These are phyloP conservation scores for Lojkania enalia DNA, from an alignment of 2,329 filamentous ascomycete species.

Conservation along the genomic window DNA sequence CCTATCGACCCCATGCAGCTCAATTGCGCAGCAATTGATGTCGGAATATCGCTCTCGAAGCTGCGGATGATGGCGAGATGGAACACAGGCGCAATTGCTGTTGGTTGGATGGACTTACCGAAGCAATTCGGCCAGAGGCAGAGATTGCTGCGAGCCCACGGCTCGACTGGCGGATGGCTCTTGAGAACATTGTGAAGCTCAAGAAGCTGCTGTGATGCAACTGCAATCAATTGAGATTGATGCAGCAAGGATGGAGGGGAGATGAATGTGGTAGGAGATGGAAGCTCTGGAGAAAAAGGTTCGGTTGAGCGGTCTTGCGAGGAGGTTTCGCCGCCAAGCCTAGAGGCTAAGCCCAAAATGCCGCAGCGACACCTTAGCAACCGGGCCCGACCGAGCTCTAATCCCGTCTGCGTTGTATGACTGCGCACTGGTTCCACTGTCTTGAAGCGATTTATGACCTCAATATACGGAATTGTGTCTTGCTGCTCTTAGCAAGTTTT, in stretches of 20 bases:
- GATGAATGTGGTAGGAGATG: slow-evolving; percentile 38
- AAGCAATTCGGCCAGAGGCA: slow-evolving; percentile 86
- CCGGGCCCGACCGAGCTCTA: no score
- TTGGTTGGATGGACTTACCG: slow-evolving; percentile 73
- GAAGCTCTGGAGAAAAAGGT: slow-evolving; percentile 19
- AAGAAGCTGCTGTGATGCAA: slow-evolving; percentile 46
- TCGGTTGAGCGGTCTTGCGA: neutral
- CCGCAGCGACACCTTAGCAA: neutral
- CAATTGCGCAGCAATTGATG: slow-evolving; percentile 45
- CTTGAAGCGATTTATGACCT: no score
- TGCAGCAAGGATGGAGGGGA: slow-evolving; percentile 46
- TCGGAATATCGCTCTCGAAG: slow-evolving; percentile 36
- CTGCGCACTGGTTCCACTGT: no score
- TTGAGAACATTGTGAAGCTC: slow-evolving; percentile 83
- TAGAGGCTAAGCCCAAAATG: neutral
- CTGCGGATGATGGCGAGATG: slow-evolving; percentile 35
- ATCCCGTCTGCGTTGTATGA: slow-evolving; percentile 9
- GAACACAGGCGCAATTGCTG: slow-evolving; percentile 47
- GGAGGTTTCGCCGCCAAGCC: neutral
- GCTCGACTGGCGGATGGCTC: slow-evolving; percentile 95
- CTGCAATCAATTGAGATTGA: slow-evolving; percentile 51
- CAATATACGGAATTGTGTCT: no score
- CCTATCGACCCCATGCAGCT: slow-evolving; percentile 35
- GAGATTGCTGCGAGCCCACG: slow-evolving; percentile 93
- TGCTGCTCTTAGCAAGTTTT: no score